Evolutionary conservation across 108 stramenopile genomes (phyloP), one percentile per base, ranked within the genome.

Genomic region (Epipyxis sp.): DNA sequence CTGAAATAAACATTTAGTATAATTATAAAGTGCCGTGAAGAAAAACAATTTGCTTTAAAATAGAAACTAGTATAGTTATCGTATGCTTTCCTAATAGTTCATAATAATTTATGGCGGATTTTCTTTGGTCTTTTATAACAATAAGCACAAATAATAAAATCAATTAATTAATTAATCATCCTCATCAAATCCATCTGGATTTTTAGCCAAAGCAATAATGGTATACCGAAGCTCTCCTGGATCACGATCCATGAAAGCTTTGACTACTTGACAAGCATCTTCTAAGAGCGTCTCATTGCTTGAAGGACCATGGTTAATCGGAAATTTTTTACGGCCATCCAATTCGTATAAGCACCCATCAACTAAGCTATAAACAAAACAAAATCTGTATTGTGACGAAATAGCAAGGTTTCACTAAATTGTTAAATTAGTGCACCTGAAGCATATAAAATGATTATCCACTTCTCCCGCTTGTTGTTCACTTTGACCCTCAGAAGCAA

Each of bases 171-270:
- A n/a, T n/a, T n/a, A n/a, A n/a, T n/a, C n/a, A n/a, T n/a, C n/a
- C n/a, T n/a, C n/a, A n/a, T n/a, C n/a, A n/a, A n/a, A 57, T 57
- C 25, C 54, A 25, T 69, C 69, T 29, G 10, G 1, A 44, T 3
- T n/a, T 34, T 89, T 83, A 16, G 88, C 92, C 29, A 93, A 77
- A 3, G 89, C 89, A 37, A 89, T 45, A 34, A 91, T 91, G 16
- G 90, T 90, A 80, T 91, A 91, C 42, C 89, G 59, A 68, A 90
- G 62, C 76, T 91, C 90, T 29, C 69, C 79, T 0, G 86, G 87
- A 83, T 91, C 89, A 3, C 81, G 80, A 44, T 85, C 77, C 90
- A 93, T 93, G 65, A 87, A 88, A 30, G 85, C 78, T 45, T 82
- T 27, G 1, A 91, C 82, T 10, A 88, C 85, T 13, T 57, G 57